Evolutionary conservation across 1,284 basidiomycete species (phyloP), one percentile per base, ranked within the genome.

Genomic region (Trichosporon coremiiforme): DNA sequence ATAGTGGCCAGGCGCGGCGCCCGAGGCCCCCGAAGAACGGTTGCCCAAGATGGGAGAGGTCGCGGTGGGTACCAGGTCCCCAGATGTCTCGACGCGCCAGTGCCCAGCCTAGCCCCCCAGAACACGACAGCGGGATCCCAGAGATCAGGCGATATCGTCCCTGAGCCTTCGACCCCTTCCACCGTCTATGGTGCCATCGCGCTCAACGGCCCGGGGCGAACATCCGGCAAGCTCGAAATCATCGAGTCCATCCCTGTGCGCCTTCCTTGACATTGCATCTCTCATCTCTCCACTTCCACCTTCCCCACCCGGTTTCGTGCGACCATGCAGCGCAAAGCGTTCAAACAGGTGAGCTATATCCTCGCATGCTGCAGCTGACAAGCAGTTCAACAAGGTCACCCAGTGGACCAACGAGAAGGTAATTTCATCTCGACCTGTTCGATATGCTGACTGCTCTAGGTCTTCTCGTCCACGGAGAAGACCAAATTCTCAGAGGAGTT

Each of bases 401-500:
- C 81, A 82, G 75, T 82, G 81, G 81, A 82, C 81, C 10, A 80
- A 79, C 68, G 81, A 82, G 68, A 82, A 82, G 76, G 80, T 79
- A 50, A 8, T 22, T 53, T 25, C 47, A 38, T 29, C 20, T 9
- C 31, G 15, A 1, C 2, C 12, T 3, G 9, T 33, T 22, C 53
- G 33, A 13, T 25, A 35, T 13, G 29, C 63, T 67, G 20, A 50
- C 20, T 8, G 15, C 5, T 38, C 47, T 2, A 90, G 73, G 90
- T 92, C 47, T 88, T 90, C 64, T 87, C 88, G 15, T 86, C 88
- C 70, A 33, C 29, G 13, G 81, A 81, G 67, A 91, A 89, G 84
- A 88, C 89, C 1, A 81, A 87, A 64, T 85, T 89, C 47, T 87
- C 88, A 1, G 87, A 87, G 36, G 90, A 90, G 70, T 90, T 92